A percentile compares a stretch with the other conserved stretches of the same genome.
Conservation (phyloP, 768 basidiomycete genomes). For the Kwoniella sp. region DNA sequence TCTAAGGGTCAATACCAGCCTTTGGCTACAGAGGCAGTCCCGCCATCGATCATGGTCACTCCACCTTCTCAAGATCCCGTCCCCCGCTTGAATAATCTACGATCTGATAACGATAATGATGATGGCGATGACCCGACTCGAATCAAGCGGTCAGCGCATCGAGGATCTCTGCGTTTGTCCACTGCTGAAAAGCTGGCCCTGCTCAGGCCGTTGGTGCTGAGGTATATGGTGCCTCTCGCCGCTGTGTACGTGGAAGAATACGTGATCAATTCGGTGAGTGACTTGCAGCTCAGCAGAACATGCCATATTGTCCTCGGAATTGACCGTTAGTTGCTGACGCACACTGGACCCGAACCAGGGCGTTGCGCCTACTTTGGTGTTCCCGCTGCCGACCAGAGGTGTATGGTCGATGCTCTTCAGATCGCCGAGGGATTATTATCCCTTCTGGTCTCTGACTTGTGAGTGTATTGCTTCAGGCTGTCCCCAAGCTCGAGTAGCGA, state of each 20-base stretch:
- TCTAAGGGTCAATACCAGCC: constrained; percentile 29
- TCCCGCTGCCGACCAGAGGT: constrained; percentile 72
- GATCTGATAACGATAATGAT: not conserved
- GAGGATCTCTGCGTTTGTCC: constrained; percentile 61
- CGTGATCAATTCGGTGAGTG: constrained; percentile 60
- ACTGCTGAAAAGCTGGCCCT: constrained; percentile 76
- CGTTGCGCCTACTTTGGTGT: constrained; percentile 84
- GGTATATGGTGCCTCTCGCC: constrained; percentile 86
- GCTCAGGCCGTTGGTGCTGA: constrained; percentile 73
- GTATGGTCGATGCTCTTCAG: constrained; percentile 77
- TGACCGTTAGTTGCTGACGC: not conserved
- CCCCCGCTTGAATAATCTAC: not conserved
- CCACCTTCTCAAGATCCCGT: constrained; percentile 12
- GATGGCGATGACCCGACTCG: not conserved
- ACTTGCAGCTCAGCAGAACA: not conserved
- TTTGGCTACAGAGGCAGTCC: constrained; percentile 27
- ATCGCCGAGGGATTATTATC: constrained; percentile 87
- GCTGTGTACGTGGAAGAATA: constrained; percentile 66
- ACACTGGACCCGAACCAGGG: too few species aligned
- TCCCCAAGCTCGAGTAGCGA: not conserved
- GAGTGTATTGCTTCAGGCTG: too few species aligned
- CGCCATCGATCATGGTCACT: constrained; percentile 18
- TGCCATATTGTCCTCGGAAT: not conserved
- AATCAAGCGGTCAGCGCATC: not conserved
- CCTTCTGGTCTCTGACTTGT: constrained; percentile 66